These are phyloP conservation scores for Tylopilus vinaceipallidus DNA, from an alignment of 768 basidiomycete genomes.

Conservation along the genomic window DNA sequence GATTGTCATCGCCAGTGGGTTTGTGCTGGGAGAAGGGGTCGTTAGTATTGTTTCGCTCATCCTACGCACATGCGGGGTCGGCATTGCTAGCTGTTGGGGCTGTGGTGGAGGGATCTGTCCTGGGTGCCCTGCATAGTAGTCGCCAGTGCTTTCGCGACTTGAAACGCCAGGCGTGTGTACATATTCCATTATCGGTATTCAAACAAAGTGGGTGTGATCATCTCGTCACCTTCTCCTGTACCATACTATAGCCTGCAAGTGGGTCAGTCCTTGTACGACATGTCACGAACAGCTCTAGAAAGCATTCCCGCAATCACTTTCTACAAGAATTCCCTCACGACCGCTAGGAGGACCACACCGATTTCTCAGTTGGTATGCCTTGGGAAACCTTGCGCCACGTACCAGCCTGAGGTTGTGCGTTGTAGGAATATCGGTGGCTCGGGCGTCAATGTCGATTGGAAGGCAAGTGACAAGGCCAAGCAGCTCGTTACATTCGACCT, in stretches of 20 bases:
- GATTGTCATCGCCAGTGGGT: conserved; percentile 90
- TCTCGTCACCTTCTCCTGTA: conserved; percentile 1
- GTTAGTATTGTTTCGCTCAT: conserved; percentile 77
- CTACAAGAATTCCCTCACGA: conserved; percentile 66
- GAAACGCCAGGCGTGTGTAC: conserved; percentile 7
- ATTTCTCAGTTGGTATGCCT: conserved; percentile 79
- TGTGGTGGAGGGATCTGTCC: conserved; percentile 76
- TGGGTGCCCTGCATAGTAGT: conserved; percentile 51
- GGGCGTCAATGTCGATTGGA: conserved; percentile 88
- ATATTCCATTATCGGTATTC: conserved; percentile 7
- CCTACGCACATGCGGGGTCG: conserved; percentile 71
- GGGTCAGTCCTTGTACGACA: conserved; percentile 24
- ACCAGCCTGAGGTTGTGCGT: conserved; percentile 81
- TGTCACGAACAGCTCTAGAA: conserved; percentile 71
- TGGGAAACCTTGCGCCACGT: conserved; percentile 74
- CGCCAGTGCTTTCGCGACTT: neutral
- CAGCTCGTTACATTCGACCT: conserved; percentile 5
- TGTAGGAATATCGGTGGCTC: conserved; percentile 78
- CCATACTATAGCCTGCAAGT: neutral
- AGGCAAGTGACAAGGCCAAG: conserved; percentile 45
- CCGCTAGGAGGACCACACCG: conserved; percentile 60
- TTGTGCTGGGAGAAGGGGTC: conserved; percentile 94
- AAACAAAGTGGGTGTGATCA: neutral
- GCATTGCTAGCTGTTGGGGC: conserved; percentile 81
- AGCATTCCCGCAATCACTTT: conserved; percentile 77